phyloP scores from a whole-genome alignment of 2,329 filamentous ascomycete genomes.

The Berkeleyomyces rouxiae region DNA sequence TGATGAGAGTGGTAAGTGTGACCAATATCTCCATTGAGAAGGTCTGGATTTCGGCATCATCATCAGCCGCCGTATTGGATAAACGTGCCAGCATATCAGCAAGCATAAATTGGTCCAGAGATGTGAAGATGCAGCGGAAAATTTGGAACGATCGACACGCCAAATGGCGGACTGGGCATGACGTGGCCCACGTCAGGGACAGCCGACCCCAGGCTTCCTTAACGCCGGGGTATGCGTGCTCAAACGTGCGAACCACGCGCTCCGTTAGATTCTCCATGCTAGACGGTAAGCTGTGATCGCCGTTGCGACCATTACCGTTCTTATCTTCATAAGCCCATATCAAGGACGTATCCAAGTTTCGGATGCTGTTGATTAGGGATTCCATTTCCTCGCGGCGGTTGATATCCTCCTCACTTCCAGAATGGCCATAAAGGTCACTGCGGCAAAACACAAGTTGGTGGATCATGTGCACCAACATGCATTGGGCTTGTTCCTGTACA shows the following conservation, averaged over 20 bases:
- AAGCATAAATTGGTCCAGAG: constrained; percentile 82
- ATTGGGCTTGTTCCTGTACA: constrained; percentile 88
- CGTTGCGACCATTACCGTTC: constrained; percentile 58
- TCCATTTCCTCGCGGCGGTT: constrained; percentile 32
- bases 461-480: constrained; percentile 95
- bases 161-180: constrained; percentile 84
- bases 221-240: constrained; percentile 66
- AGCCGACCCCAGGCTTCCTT: constrained; percentile 84
- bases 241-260: constrained; percentile 72
- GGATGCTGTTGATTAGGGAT: constrained; percentile 68
- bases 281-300: constrained; percentile 55
- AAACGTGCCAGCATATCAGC: constrained; percentile 90
- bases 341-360: constrained; percentile 66
- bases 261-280: constrained; percentile 75
- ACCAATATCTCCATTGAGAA: constrained; percentile 98
- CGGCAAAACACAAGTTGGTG: constrained; percentile 78
- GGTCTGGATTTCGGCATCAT: constrained; percentile 83
- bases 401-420: background rate
- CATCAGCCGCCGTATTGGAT: constrained; percentile 92
- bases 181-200: constrained; percentile 88
- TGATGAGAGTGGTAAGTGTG: constrained; percentile 80
- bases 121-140: constrained; percentile 83
- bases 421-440: constrained; percentile 35
- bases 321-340: constrained; percentile 92
- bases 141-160: constrained; percentile 96